Percentiles rank a stretch among this genome's conserved stretches.
Evolutionary conservation across 2,329 filamentous ascomycete species (phyloP).

Genomic region (Aspergillaceae sp.): DNA sequence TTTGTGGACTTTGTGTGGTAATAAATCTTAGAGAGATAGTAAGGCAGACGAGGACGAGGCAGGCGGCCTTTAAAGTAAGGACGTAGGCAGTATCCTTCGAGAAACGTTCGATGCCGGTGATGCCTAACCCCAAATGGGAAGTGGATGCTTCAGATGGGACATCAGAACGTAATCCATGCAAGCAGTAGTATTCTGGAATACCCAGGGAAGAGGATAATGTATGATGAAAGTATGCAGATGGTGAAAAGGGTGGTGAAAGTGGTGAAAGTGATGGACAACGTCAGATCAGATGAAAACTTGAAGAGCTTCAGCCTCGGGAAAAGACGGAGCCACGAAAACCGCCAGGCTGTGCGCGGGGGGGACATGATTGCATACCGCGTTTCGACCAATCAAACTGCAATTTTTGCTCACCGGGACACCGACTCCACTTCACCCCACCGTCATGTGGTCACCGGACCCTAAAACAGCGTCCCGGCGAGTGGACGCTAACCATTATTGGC

Average conservation of each 20-base stretch:
- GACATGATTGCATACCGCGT: constrained; percentile 1
- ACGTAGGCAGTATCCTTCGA: not conserved
- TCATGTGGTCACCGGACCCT: not conserved
- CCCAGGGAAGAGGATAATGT: constrained; percentile 1
- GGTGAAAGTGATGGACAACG: constrained; percentile 2
- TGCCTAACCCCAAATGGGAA: not conserved
- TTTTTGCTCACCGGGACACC: no score
- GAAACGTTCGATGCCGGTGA: not conserved
- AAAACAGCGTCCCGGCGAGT: not conserved
- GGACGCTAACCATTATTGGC: not conserved
- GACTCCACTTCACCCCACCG: no score
- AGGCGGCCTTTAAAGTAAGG: no score
- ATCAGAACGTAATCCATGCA: no score
- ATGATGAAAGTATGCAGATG: constrained; percentile 4
- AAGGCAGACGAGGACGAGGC: no score
- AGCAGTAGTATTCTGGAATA: no score
- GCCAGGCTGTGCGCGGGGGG: constrained; percentile 5
- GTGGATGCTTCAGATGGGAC: not conserved
- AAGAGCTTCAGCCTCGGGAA: constrained; percentile 10
- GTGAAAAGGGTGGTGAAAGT: no score
- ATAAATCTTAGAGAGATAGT: no score
- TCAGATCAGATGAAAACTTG: constrained; percentile 8
- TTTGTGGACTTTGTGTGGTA: not conserved
- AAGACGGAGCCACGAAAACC: constrained; percentile 4
- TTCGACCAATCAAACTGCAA: not conserved